Evolutionary conservation across 2,329 filamentous ascomycete species (phyloP).

Genomic region (Hypoxylon sp.): DNA sequence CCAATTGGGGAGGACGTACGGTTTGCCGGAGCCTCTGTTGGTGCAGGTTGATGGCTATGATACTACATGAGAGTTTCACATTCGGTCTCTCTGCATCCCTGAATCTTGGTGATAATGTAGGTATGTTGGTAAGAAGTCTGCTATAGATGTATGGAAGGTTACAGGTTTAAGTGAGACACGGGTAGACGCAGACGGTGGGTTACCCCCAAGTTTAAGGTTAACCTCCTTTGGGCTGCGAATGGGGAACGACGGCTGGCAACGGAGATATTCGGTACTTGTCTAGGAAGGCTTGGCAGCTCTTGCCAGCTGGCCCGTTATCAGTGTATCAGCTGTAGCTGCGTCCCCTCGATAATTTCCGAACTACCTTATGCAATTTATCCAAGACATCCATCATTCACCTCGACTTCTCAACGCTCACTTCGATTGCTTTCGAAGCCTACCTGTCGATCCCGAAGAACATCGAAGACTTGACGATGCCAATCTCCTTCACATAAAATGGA

Average conservation of each 20-base stretch:
- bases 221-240: neutral
- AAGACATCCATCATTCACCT: neutral
- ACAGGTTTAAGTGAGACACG: neutral
- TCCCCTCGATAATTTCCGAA: neutral
- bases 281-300: neutral
- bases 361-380: neutral
- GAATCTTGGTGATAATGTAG: neutral
- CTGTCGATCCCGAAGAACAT: neutral
- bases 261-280: neutral
- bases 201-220: conserved; percentile 7
- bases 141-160: neutral
- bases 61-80: conserved; percentile 19
- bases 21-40: neutral
- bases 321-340: neutral
- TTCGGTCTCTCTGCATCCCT: neutral
- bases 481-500: neutral
- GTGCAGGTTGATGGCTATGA: conserved; percentile 13
- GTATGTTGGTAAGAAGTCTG: conserved; percentile 8
- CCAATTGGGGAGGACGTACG: neutral
- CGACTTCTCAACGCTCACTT: neutral
- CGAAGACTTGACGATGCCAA: neutral
- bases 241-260: conserved; percentile 2
- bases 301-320: conserved; percentile 1
- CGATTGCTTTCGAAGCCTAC: neutral
- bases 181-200: neutral